Evolutionary conservation across 1,284 basidiomycete species (phyloP).

Genomic region (Limonomyces culmigenus): DNA sequence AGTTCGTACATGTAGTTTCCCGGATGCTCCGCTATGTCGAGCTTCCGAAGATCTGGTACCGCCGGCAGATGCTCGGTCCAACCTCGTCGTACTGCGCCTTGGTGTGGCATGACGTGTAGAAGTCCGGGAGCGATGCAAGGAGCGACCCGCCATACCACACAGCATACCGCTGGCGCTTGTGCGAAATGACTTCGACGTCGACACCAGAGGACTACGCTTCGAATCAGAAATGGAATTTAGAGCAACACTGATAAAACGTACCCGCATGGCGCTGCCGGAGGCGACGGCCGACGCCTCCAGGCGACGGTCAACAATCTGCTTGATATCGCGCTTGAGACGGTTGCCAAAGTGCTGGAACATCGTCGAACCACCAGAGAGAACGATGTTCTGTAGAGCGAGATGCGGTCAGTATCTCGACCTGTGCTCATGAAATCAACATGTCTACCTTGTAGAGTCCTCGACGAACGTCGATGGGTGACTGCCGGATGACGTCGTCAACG

Average conservation of each 20-base stretch:
- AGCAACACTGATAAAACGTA: constrained; percentile 15
- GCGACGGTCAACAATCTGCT: constrained; percentile 92
- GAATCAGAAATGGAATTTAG: too few species aligned
- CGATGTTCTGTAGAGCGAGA: constrained; percentile 95
- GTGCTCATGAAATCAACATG: constrained; percentile 84
- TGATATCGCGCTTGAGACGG: constrained; percentile 98
- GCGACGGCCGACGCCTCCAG: constrained; percentile 65
- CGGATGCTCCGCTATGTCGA: constrained; percentile 38
- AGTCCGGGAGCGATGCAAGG: constrained; percentile 89
- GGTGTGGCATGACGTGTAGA: constrained; percentile 94
- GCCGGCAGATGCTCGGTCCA: constrained; percentile 87
- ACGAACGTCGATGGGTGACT: constrained; percentile 74
- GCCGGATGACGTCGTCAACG: constrained; percentile 60
- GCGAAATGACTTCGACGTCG: constrained; percentile 94
- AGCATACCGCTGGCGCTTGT: constrained; percentile 96
- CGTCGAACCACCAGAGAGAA: constrained; percentile 91
- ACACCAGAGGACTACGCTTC: constrained; percentile 93
- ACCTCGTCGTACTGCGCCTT: constrained; percentile 97
- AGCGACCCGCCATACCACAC: constrained; percentile 98
- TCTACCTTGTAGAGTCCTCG: constrained; percentile 86
- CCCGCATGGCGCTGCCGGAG: constrained; percentile 66
- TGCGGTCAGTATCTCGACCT: too few species aligned
- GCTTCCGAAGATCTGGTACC: constrained; percentile 90
- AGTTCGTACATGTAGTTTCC: too few species aligned
- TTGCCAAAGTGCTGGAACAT: constrained; percentile 99